Base-by-base conservation (phyloP, 2,329 filamentous ascomycete genomes). In the Parastagonospora avenae region DNA sequence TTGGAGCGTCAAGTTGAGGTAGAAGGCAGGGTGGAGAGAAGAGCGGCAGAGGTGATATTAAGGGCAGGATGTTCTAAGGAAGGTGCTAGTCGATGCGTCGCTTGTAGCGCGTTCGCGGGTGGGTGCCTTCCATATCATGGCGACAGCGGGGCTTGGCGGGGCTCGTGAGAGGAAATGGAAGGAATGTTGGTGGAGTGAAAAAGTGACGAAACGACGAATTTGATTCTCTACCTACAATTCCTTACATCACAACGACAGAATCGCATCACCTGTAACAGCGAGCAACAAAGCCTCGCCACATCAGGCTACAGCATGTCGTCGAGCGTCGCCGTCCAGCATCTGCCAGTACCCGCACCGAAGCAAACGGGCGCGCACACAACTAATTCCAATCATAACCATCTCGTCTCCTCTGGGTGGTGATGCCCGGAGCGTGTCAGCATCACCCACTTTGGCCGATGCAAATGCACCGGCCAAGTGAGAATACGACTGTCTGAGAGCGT, bases 401-500 rank as follows among this genome's bases (percentile, higher is more conserved):
- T 72, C 74, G 72, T 71, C 76, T 71, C 74, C 64, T 69, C 71
- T 73, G 72, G 74, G 76, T 78, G 77, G 77, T 78, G 72, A 71
- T 72, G 71, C 74, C 75, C 74, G 68, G 75, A 70, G 72, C 75
- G 77, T 76, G 55, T 77, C 77, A 78, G 68, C 77, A 79, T 65
- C 77, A 75, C 77, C 77, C 77, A 75, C 76, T 60, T 73, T 71
- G 50, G 35, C 67, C 78, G 77, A 74, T 72, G 19, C 19, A 24
- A 24, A 68, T 74, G 77, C 74, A 77, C 68, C 57, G 73, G 67
- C 60, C 74, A 74, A 76, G 77, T 82, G 77, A 82, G 80, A 71
- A 79, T 86, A 74, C 50, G 66, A 72, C 77, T 81, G 79, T 71
- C 74, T 71, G 74, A 77, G 71, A 82, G 84, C 82, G 79, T 79